These are phyloP conservation scores for Mycena olivaceomarginata DNA, from an alignment of 768 basidiomycete genomes.

Conservation along the genomic window DNA sequence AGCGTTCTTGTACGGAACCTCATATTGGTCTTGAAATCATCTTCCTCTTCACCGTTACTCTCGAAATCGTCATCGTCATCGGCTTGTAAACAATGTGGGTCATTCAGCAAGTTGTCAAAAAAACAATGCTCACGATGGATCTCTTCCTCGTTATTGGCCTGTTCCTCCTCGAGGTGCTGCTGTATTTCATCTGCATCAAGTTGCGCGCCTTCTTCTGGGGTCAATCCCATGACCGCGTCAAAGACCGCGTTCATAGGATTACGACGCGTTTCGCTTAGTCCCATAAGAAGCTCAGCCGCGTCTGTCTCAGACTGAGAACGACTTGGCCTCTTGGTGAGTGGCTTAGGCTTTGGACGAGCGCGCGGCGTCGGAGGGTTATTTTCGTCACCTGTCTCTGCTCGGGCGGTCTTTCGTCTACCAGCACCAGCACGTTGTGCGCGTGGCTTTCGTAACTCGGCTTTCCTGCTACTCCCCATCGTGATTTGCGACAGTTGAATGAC, in stretches of 20 bases:
- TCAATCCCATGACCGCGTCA: background rate
- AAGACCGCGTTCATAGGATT: background rate
- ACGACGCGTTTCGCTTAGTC: background rate
- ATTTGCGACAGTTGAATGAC: too few relatives aligned
- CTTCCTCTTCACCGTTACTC: background rate
- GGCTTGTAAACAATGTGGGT: too few relatives aligned
- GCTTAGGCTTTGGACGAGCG: background rate
- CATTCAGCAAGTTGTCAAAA: too few relatives aligned
- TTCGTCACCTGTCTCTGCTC: too few relatives aligned
- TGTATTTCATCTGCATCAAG: background rate
- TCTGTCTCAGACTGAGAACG: background rate
- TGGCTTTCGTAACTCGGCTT: too few relatives aligned
- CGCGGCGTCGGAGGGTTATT: too few relatives aligned
- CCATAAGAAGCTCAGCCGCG: background rate
- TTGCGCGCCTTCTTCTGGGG: background rate
- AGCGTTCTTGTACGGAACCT: background rate
- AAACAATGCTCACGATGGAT: too few relatives aligned
- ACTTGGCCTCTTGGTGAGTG: background rate
- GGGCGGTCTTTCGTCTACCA: too few relatives aligned
- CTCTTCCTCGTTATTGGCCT: too few relatives aligned
- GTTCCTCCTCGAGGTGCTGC: too few relatives aligned
- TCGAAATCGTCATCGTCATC: background rate
- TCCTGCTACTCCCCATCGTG: too few relatives aligned
- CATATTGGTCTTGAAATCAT: background rate
- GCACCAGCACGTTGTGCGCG: too few relatives aligned